Evolutionary conservation across 768 basidiomycete species (phyloP).

Genomic region (Boletus bicolor): DNA sequence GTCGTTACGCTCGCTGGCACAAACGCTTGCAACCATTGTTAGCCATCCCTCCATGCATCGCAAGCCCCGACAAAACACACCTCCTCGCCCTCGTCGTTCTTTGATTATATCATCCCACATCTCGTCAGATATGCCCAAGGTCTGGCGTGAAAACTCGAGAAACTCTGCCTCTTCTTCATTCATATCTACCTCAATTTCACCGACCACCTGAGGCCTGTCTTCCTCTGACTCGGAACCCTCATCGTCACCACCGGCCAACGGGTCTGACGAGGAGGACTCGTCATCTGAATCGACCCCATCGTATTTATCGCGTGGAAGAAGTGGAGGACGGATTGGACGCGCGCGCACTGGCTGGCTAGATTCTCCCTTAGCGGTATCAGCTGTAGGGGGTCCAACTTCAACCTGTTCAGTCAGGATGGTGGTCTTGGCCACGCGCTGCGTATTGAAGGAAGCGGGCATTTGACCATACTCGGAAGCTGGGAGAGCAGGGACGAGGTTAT

Average conservation of each 20-base stretch:
- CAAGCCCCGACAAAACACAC: slow-evolving; percentile 43
- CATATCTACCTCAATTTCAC: slow-evolving; percentile 89
- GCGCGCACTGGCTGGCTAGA: slow-evolving; percentile 20
- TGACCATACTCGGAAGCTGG: slow-evolving; percentile 84
- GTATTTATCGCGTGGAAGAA: slow-evolving; percentile 78
- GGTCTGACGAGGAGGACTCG: slow-evolving; percentile 67
- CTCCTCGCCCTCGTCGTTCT: slow-evolving; percentile 77
- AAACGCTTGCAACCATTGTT: slow-evolving; percentile 46
- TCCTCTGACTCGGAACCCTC: slow-evolving; percentile 67
- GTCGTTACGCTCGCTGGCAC: slow-evolving; percentile 39
- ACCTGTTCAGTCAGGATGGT: slow-evolving; percentile 43
- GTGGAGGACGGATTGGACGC: slow-evolving; percentile 68
- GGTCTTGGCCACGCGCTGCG: slow-evolving; percentile 58
- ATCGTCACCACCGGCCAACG: slow-evolving; percentile 35
- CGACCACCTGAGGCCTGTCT: slow-evolving; percentile 78
- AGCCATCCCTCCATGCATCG: background rate
- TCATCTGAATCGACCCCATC: slow-evolving; percentile 95
- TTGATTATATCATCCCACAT: slow-evolving; percentile 86
- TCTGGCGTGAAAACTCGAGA: slow-evolving; percentile 89
- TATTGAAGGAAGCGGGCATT: slow-evolving; percentile 75
- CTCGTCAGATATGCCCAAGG: slow-evolving; percentile 83
- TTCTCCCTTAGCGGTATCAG: background rate
- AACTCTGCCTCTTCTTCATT: slow-evolving; percentile 92
- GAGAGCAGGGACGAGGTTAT: slow-evolving; percentile 76
- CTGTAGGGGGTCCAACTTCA: slow-evolving; percentile 19